phyloP scores from a whole-genome alignment of 106 monocot genomes.

The Cymbidium sinense region DNA sequence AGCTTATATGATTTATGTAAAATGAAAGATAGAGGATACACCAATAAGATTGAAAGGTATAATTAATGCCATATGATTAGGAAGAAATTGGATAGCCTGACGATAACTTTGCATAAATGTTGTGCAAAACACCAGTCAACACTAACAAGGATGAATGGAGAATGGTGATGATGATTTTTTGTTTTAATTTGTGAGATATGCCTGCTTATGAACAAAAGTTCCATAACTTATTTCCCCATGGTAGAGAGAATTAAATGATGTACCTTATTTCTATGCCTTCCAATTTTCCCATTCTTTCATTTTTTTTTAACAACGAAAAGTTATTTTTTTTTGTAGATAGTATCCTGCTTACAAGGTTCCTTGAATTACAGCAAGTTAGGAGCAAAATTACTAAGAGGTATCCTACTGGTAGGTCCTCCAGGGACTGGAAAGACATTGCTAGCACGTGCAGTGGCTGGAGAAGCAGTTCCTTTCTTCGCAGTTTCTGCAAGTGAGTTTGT shows the following conservation, averaged over 20 bases:
- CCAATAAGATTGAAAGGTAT: too few species aligned
- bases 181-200: too few species aligned
- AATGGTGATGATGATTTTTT: too few species aligned
- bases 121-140: too few species aligned
- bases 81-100: too few species aligned
- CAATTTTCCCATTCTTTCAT: not conserved
- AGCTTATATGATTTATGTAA: too few species aligned
- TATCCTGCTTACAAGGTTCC: constrained; percentile 85
- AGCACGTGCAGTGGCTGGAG: constrained; percentile 85
- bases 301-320: not conserved
- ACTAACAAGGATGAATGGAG: too few species aligned
- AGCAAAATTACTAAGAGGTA: constrained; percentile 81
- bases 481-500: constrained; percentile 98
- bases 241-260: not conserved
- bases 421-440: constrained; percentile 94
- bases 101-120: too few species aligned
- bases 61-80: too few species aligned
- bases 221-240: not conserved
- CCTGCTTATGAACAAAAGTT: not conserved
- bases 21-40: too few species aligned
- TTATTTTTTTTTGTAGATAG: constrained; percentile 50
- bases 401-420: constrained; percentile 84
- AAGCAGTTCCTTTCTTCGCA: constrained; percentile 94
- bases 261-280: not conserved
- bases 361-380: constrained; percentile 73